phyloP scores from a whole-genome alignment of 1,284 basidiomycete species.

The Albatrellus sp. region DNA sequence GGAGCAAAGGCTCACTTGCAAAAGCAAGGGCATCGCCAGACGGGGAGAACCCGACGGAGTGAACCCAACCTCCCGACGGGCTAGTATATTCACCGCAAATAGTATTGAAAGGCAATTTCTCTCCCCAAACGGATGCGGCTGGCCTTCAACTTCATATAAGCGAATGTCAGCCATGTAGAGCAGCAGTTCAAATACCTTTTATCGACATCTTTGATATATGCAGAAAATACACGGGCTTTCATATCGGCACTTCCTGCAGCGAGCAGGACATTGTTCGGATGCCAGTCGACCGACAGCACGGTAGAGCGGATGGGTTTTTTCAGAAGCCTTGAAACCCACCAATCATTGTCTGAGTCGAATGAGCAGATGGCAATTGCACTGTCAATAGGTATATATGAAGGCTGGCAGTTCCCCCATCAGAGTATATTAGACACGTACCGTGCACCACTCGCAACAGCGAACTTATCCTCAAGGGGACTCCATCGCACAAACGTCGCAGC shows the following conservation, averaged over 20 bases:
- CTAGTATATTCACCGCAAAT: slow-evolving; percentile 90
- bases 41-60: slow-evolving; percentile 91
- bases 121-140: slow-evolving; percentile 88
- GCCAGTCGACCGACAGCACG: slow-evolving; percentile 92
- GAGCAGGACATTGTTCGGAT: slow-evolving; percentile 86
- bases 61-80: slow-evolving; percentile 93
- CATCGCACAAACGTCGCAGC: slow-evolving; percentile 94
- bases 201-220: slow-evolving; percentile 92
- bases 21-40: slow-evolving; percentile 90
- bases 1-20: slow-evolving; percentile 46
- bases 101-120: slow-evolving; percentile 95
- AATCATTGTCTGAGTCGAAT: slow-evolving; percentile 94
- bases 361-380: slow-evolving; percentile 91
- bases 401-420: background rate
- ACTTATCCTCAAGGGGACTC: slow-evolving; percentile 98
- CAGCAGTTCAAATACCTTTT: slow-evolving; percentile 49
- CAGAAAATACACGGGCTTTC: slow-evolving; percentile 96
- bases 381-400: background rate
- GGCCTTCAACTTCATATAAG: slow-evolving; percentile 40
- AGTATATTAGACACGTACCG: slow-evolving; percentile 35
- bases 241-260: slow-evolving; percentile 92
- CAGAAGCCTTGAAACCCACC: slow-evolving; percentile 97
- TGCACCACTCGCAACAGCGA: slow-evolving; percentile 95
- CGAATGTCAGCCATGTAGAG: background rate
- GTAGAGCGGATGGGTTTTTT: slow-evolving; percentile 83